phyloP scores from a whole-genome alignment of 164 flowering plant genomes.

The Aristolochia fimbriata region DNA sequence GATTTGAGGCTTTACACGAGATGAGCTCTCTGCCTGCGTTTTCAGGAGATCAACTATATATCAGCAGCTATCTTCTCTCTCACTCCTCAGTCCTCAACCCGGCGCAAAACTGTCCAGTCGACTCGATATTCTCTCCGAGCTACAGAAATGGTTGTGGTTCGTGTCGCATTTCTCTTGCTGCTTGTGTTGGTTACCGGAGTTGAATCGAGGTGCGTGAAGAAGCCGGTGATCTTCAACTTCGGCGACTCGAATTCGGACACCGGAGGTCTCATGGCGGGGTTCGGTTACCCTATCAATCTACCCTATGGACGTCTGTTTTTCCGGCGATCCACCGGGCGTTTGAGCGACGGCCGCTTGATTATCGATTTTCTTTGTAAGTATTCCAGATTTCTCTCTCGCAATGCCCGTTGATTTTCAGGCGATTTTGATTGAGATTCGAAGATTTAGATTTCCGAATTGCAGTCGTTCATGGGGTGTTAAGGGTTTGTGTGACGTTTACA shows the following conservation, averaged over 20 bases:
- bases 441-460: not conserved
- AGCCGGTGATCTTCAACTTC: constrained; percentile 29
- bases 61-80: no score
- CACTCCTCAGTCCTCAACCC: no score
- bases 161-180: no score
- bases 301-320: constrained; percentile 37
- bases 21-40: no score
- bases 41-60: no score
- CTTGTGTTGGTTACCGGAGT: not conserved
- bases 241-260: constrained; percentile 51
- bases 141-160: no score
- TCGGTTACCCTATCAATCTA: constrained; percentile 20
- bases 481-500: constrained; percentile 2
- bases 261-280: constrained; percentile 27
- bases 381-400: not conserved
- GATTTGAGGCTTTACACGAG: no score
- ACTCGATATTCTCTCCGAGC: no score
- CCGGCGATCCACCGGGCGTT: constrained; percentile 24
- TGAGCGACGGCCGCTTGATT: constrained; percentile 34
- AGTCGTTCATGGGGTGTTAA: not conserved
- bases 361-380: constrained; percentile 28
- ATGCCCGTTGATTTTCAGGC: not conserved
- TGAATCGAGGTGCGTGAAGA: constrained; percentile 4
- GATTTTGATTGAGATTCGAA: not conserved
- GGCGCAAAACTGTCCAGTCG: no score